Conservation (phyloP, 2,329 filamentous ascomycete species). For the Neoascochyta sp. region DNA sequence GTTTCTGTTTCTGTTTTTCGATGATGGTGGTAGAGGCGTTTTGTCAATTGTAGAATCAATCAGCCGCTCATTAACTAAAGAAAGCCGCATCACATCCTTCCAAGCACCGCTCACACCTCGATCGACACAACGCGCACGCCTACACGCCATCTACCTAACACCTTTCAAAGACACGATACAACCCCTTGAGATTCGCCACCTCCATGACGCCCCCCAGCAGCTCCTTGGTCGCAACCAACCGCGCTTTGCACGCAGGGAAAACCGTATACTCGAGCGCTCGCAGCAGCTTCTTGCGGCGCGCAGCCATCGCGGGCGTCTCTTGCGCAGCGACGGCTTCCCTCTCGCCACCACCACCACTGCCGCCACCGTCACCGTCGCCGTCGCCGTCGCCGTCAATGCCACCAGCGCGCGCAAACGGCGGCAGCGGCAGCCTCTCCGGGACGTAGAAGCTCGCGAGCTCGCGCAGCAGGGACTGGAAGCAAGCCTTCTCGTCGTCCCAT, state of each 20-base stretch:
- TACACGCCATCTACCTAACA: constrained; percentile 52
- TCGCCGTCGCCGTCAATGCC: too few relatives aligned
- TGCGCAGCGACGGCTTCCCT: too few relatives aligned
- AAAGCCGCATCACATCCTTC: too few relatives aligned
- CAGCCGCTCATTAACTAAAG: too few relatives aligned
- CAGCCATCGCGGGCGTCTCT: constrained; percentile 43
- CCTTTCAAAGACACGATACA: constrained; percentile 93
- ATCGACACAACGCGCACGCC: background rate
- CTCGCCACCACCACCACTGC: constrained; percentile 16
- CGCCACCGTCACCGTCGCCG: constrained; percentile 42
- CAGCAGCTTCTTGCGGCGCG: constrained; percentile 64
- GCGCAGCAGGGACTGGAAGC: constrained; percentile 78
- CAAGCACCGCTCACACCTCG: too few relatives aligned
- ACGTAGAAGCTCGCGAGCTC: constrained; percentile 90
- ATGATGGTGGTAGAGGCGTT: too few relatives aligned
- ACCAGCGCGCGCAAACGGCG: too few relatives aligned
- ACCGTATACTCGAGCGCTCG: constrained; percentile 78
- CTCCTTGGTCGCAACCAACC: constrained; percentile 75
- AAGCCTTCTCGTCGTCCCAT: constrained; percentile 80
- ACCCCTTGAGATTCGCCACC: constrained; percentile 83
- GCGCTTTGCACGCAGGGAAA: constrained; percentile 82
- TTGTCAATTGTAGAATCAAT: too few relatives aligned
- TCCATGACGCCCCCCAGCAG: constrained; percentile 78
- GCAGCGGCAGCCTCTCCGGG: constrained; percentile 72
- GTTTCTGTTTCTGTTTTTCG: too few relatives aligned